Evolutionary conservation across 169 alveolate genomes (phyloP).

Genomic region (Toxoplasma gondii): DNA sequence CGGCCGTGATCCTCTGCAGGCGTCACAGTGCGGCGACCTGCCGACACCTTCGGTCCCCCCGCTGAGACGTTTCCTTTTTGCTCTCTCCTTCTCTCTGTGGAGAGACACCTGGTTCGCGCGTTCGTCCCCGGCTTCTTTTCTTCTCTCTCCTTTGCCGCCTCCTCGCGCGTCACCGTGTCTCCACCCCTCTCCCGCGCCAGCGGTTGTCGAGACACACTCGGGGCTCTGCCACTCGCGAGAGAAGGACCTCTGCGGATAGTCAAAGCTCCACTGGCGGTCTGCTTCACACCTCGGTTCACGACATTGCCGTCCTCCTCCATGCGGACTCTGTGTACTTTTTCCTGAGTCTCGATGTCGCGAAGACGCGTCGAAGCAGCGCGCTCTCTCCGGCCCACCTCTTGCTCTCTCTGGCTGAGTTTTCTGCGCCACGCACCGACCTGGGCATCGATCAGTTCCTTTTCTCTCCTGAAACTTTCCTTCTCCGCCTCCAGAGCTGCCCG

Average conservation of each 20-base stretch:
- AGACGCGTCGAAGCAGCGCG: neutral
- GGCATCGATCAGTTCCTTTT: neutral
- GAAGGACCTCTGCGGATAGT: neutral
- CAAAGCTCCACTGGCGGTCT: neutral
- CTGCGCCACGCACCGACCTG: neutral
- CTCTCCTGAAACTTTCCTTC: conserved; percentile 4
- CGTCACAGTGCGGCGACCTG: neutral
- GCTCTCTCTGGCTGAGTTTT: neutral
- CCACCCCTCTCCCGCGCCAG: too few species aligned
- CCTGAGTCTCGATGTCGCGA: neutral
- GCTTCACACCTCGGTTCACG: neutral
- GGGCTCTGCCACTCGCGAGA: too few species aligned
- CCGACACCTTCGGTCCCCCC: neutral
- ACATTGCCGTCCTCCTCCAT: neutral
- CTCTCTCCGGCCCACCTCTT: conserved; percentile 4
- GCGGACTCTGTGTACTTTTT: conserved; percentile 6
- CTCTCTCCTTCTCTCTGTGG: neutral
- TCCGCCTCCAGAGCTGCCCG: neutral
- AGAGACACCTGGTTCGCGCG: neutral
- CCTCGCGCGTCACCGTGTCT: neutral
- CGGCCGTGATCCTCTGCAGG: neutral
- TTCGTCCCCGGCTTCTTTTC: neutral
- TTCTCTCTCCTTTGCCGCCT: neutral
- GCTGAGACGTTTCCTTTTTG: neutral
- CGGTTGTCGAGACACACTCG: too few species aligned